Evolutionary conservation across 73 alveolate genomes (phyloP).

Genomic region (Paramecium sexaurelia): DNA sequence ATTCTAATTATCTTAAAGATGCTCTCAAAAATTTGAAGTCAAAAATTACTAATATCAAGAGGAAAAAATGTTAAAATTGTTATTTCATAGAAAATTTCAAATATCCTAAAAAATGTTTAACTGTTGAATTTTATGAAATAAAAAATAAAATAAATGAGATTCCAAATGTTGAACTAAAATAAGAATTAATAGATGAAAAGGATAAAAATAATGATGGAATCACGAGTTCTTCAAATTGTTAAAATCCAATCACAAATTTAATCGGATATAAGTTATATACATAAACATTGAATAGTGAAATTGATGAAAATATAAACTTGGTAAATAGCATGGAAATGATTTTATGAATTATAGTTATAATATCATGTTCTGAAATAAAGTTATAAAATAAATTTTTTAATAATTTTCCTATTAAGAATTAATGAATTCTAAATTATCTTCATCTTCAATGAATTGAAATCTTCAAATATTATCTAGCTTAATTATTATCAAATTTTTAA

Average conservation of each 20-base stretch:
- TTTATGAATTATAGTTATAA: neutral
- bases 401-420: too few species aligned
- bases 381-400: too few species aligned
- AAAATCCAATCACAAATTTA: neutral
- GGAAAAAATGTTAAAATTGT: neutral
- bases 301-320: neutral
- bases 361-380: too few species aligned
- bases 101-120: neutral
- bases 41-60: neutral
- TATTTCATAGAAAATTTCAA: neutral
- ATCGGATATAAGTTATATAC: neutral
- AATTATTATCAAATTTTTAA: neutral
- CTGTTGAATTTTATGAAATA: neutral
- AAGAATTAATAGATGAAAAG: neutral
- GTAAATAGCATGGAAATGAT: neutral
- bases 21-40: neutral
- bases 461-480: constrained; percentile 56
- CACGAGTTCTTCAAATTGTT: neutral
- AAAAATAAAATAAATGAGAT: neutral
- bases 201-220: neutral
- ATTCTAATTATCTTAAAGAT: neutral
- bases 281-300: neutral
- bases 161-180: neutral
- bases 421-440: neutral
- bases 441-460: constrained; percentile 62